phyloP scores from a whole-genome alignment of 1,284 basidiomycete genomes.

The Stygiomarasmius scandens region DNA sequence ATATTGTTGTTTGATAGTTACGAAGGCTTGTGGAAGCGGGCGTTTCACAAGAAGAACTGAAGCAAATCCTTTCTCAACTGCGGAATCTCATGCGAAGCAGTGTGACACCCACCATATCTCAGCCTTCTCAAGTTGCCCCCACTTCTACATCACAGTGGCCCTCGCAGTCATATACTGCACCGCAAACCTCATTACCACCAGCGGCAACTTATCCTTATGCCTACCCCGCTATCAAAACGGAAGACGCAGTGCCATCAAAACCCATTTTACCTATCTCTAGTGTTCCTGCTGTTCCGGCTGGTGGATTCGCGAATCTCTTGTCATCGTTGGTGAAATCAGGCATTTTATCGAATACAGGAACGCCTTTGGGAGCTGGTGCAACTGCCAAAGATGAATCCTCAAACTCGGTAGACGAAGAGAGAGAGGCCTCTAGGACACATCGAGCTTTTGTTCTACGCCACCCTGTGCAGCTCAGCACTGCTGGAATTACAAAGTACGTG shows the following conservation, averaged over 20 bases:
- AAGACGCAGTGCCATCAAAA: slow-evolving; percentile 18
- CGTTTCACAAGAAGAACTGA: slow-evolving; percentile 79
- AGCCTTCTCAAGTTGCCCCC: slow-evolving; percentile 25
- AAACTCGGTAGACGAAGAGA: slow-evolving; percentile 42
- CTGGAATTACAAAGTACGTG: slow-evolving; percentile 75
- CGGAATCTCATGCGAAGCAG: slow-evolving; percentile 62
- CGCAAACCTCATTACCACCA: slow-evolving; percentile 23
- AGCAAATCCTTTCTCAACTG: slow-evolving; percentile 79
- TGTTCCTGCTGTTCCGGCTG: slow-evolving; percentile 32
- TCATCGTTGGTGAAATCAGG: slow-evolving; percentile 75
- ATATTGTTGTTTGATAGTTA: slow-evolving; percentile 49
- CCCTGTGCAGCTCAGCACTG: slow-evolving; percentile 67
- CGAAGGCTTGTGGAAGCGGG: slow-evolving; percentile 77
- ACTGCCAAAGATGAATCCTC: slow-evolving; percentile 42
- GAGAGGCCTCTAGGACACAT: slow-evolving; percentile 63
- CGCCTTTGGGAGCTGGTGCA: slow-evolving; percentile 52
- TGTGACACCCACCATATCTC: slow-evolving; percentile 38
- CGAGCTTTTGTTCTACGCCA: slow-evolving; percentile 71
- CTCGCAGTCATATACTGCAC: background rate
- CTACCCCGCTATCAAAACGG: background rate
- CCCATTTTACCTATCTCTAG: slow-evolving; percentile 19
- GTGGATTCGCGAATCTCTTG: slow-evolving; percentile 61
- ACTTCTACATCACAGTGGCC: slow-evolving; percentile 10
- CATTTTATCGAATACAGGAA: slow-evolving; percentile 59
- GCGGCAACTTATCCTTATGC: background rate